Evolutionary conservation across 495 filamentous ascomycete genomes (phyloP), one percentile per base, ranked within the genome.

Genomic region (Daldinia vernicosa): DNA sequence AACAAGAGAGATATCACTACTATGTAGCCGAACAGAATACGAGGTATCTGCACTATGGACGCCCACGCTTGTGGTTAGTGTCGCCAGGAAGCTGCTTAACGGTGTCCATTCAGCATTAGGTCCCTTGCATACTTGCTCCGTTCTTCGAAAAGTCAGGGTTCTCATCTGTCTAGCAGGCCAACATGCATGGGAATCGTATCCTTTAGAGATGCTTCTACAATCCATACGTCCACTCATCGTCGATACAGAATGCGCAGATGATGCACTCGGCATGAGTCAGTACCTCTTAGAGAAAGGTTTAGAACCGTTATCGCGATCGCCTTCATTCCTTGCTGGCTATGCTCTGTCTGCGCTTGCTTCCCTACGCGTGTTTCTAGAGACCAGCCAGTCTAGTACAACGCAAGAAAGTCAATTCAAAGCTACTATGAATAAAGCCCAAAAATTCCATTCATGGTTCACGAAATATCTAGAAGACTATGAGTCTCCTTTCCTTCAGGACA

Each of bases 141-240:
- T 97, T 3, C 86, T 99, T 43, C 89, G 94, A 33, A 97, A 94
- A 69, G 86, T 98, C 35, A 85, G 93, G 56, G 87, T 97, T 26
- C 78, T 98, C 14, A 84, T 98, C 22, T 92, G 88, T 55, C 78
- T 98, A 66, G 90, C 93, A 47, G 93, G 93, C 7, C 74, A 84
- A 17, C 83, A 88, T 17, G 92, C 92, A 27, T 81, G 91, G 43
- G 79, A 87, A 54, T 90, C 90, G 1, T 98, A 98, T 78, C 91
- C 93, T 6, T 79, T 98, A n/a, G 93, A 98, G 75, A 96, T 97
- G 93, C 81, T 94, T 0, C 82, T 98, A 26, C 91, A 93, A 72
- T 88, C 92, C 4, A 84, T 98, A 43, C 84, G 90, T 17, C 89
- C 90, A 1, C 97, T 92, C 67, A 83, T 98, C 19, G 87, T 88